Evolutionary conservation across 495 filamentous ascomycete species (phyloP), one percentile per base, ranked within the genome.

Genomic region (Neurospora cerealis): DNA sequence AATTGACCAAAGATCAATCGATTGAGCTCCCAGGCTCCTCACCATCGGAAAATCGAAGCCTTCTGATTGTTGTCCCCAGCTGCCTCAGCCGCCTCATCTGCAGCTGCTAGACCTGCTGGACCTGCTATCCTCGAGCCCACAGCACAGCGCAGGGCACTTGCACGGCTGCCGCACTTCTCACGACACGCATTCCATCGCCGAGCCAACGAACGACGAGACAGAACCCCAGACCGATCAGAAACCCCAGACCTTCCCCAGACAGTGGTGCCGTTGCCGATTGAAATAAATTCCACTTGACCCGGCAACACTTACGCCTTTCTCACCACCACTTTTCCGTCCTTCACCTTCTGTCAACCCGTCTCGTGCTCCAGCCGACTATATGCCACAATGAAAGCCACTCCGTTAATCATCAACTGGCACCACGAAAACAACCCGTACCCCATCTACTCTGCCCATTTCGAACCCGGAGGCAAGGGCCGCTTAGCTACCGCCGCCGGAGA

Each of bases 361-460:
- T 66, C 11, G 54, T 66, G 54, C 54, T 66, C 5, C 15, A 66
- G 69, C 72, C 72, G 60, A 70, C 69, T 37, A 48, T 69, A 76
- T 74, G 79, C 74, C 85, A 89, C 79, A 77, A 97, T 97, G 94
- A 96, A 93, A 87, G 92, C 93, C 75, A 89, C 93, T 78, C 93
- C 95, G 77, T 87, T 98, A 72, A 92, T 97, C 75, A 92, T 97
- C 81, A 91, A 93, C 82, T 98, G 96, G 96, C 96, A 98, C 82
- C 95, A 97, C 82, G 93, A 97, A 77, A 93, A 95, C 76, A 97
- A 96, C 83, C 87, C 91, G 24, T 78, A 80, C 75, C 95, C 95
- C 69, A 95, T 98, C 76, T 98, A 97, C 81, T 97, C 95, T 39
- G 92, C 93, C 76, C 94, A 98, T 83, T 98, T 98, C 82, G 93